These are phyloP conservation scores for Pelargonium citronellum DNA, from an alignment of 441 rosid genomes.

Conservation along the genomic window DNA sequence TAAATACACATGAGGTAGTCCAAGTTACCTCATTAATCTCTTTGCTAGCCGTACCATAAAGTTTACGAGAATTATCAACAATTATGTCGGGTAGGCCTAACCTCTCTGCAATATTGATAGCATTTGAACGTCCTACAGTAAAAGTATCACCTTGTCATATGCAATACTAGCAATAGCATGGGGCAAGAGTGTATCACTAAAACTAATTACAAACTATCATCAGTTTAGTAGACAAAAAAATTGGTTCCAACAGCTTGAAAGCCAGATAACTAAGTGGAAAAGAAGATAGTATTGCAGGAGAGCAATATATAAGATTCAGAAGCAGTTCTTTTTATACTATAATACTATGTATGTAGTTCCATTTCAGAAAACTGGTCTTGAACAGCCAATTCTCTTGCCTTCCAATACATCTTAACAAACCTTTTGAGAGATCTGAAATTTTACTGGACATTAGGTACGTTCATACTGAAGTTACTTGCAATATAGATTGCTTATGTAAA, in stretches of 20 bases:
- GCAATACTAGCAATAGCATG: neutral
- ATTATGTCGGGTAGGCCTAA: slow-evolving; percentile 57
- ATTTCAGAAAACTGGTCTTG: slow-evolving; percentile 1
- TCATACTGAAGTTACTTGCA: neutral
- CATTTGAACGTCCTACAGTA: slow-evolving; percentile 78
- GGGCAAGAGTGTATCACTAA: slow-evolving; percentile 8
- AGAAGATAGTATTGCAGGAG: neutral
- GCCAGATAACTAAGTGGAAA: neutral
- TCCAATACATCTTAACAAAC: neutral
- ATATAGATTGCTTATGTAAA: neutral
- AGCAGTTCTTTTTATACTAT: neutral
- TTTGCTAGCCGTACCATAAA: slow-evolving; percentile 71
- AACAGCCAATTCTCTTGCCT: neutral
- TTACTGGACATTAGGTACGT: neutral
- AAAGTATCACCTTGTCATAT: slow-evolving; percentile 17
- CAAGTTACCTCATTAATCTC: slow-evolving; percentile 69
- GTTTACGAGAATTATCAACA: slow-evolving; percentile 47
- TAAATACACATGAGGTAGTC: neutral
- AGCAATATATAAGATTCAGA: neutral
- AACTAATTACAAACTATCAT: slow-evolving; percentile 7
- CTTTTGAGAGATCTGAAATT: neutral
- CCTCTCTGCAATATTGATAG: slow-evolving; percentile 74
- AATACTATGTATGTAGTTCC: neutral
- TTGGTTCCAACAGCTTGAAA: neutral
- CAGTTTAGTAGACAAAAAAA: neutral